These are phyloP conservation scores for Candolleomyces aberdarensis DNA, from an alignment of 768 basidiomycete genomes.

Conservation along the genomic window DNA sequence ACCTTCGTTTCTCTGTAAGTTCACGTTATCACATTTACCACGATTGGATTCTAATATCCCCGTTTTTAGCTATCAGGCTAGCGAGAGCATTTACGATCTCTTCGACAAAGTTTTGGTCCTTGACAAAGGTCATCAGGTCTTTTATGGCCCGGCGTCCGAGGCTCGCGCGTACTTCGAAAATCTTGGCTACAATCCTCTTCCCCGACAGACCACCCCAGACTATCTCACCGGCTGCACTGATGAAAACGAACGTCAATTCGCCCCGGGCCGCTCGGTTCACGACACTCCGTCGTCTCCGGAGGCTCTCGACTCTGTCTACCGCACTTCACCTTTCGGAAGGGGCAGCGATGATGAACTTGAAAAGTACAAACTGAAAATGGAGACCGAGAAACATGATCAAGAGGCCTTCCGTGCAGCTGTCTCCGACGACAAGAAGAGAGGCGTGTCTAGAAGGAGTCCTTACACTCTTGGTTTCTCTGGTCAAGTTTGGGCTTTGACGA, in stretches of 20 bases:
- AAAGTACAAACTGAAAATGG: slow-evolving; percentile 57
- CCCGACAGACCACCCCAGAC: slow-evolving; percentile 83
- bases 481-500: slow-evolving; percentile 68
- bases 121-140: slow-evolving; percentile 77
- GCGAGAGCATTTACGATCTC: slow-evolving; percentile 70
- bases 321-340: slow-evolving; percentile 41
- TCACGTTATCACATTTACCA: not conserved
- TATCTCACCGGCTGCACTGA: slow-evolving; percentile 85
- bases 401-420: slow-evolving; percentile 78
- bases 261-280: slow-evolving; percentile 51
- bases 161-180: slow-evolving; percentile 78
- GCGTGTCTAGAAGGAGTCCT: slow-evolving; percentile 73
- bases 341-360: slow-evolving; percentile 42
- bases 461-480: slow-evolving; percentile 78
- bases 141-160: slow-evolving; percentile 69
- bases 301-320: slow-evolving; percentile 64
- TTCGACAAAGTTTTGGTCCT: slow-evolving; percentile 91
- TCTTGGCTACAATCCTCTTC: slow-evolving; percentile 69
- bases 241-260: slow-evolving; percentile 80
- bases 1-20: slow-evolving; percentile 75
- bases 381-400: slow-evolving; percentile 63
- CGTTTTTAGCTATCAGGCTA: slow-evolving; percentile 66
- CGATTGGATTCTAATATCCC: not conserved
- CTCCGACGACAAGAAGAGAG: slow-evolving; percentile 73
- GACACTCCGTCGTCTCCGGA: slow-evolving; percentile 68